These are phyloP conservation scores for Panicum miliaceum DNA, from an alignment of 176 grass and related monocot genomes.

Conservation along the genomic window DNA sequence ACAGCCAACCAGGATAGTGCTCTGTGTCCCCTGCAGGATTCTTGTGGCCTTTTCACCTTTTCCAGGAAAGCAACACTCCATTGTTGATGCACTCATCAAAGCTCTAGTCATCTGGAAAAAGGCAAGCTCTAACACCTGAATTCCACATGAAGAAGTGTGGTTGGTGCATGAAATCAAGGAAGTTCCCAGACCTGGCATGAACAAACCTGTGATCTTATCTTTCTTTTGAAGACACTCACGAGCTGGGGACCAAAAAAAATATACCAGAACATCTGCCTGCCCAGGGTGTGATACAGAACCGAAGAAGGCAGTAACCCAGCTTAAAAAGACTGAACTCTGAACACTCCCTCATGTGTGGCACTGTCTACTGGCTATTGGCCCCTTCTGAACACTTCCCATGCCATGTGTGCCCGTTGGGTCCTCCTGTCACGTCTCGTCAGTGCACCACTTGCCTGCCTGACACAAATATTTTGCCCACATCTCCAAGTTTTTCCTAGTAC, in stretches of 20 bases:
- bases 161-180: background rate
- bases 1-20: slow-evolving; percentile 2
- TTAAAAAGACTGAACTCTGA: background rate
- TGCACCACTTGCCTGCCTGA: slow-evolving; percentile 27
- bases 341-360: background rate
- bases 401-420: background rate
- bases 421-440: slow-evolving; percentile 26
- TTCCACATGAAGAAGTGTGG: background rate
- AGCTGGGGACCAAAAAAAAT: background rate
- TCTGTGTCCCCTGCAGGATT: slow-evolving; percentile 26
- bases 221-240: background rate
- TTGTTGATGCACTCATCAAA: background rate
- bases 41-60: background rate
- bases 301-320: background rate
- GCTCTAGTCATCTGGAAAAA: too few species aligned
- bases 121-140: background rate
- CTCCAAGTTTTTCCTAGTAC: background rate
- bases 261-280: background rate
- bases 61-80: background rate
- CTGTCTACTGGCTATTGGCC: background rate
- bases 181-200: background rate
- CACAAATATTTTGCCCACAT: slow-evolving; percentile 25
- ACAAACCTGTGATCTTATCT: background rate
- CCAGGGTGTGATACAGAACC: background rate
- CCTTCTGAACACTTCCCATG: background rate